A percentile compares a stretch with the other conserved stretches of the same genome.
Evolutionary conservation across 192 early-diverging fungal species (phyloP).

Genomic region (Linnemannia elongata): DNA sequence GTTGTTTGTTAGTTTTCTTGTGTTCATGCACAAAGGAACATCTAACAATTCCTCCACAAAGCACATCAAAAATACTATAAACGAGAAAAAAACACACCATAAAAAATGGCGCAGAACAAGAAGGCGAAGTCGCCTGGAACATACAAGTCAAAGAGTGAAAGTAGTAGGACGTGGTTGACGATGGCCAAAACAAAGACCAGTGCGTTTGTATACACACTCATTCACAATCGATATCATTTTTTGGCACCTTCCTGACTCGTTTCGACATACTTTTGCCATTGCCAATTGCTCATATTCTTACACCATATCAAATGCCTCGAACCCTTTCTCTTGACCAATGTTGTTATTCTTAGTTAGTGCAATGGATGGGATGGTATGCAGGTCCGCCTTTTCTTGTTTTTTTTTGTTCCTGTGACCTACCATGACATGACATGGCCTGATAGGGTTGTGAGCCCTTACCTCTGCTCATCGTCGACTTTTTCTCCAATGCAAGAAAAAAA

Average conservation of each 20-base stretch:
- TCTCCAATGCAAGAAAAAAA: not conserved
- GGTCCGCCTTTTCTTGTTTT: not conserved
- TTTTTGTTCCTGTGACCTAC: not conserved
- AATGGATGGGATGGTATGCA: not conserved
- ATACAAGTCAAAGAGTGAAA: no score
- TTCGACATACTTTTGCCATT: not conserved
- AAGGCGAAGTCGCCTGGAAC: no score
- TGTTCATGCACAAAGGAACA: not conserved
- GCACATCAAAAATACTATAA: not conserved
- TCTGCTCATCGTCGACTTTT: not conserved
- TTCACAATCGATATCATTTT: no score
- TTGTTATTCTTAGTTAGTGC: constrained; percentile 1
- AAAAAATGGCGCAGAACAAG: no score
- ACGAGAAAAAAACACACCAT: not conserved
- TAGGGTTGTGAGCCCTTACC: not conserved
- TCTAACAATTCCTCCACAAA: not conserved
- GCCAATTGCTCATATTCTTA: not conserved
- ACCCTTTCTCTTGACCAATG: not conserved
- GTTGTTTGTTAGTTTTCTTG: not conserved
- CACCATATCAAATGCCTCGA: not conserved
- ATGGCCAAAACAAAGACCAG: no score
- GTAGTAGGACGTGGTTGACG: no score
- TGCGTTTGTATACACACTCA: no score
- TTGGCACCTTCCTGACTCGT: no score
- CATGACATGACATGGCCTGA: not conserved